Base-by-base conservation (phyloP, 345 rosid species). In the Gynandropsis gynandra region DNA sequence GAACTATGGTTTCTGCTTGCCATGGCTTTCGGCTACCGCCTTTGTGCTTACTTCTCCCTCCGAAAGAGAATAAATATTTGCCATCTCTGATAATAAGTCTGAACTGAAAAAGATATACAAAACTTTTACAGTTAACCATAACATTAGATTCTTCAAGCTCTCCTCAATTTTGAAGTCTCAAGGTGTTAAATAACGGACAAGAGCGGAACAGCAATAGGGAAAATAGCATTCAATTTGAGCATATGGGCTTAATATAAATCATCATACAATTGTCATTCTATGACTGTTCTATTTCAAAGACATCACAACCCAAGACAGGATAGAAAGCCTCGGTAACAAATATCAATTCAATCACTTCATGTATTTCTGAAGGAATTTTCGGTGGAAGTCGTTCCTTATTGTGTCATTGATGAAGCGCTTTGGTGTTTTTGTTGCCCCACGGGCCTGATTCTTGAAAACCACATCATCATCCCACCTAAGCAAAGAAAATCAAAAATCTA, bases 371-470 rank as follows among this genome's bases (percentile, higher is more conserved):
- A 92, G 78, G 71, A 87, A 92, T 67, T 85, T 92, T 47, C 90
- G 71, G 70, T 92, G 98, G 67, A 92, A 92, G 69, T 92, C 98
- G 54, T 64, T 92, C 61, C 98, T 79, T 32, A 87, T 85, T 16
- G 98, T 92, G 73, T 87, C 98, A 50, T 92, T 92, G 74, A 87
- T 87, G 81, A 92, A 87, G 71, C 97, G 97, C 78, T 92, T 92
- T 0, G 84, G 80, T 31, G 90, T 58, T 80, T 87, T 92, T 57
- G 77, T 76, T 76, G 87, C 98, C 16, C 97, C 98, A 21, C 98
- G 87, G 11, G 98, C 79, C 77, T 92, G 98, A 64, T 92, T 92
- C 83, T 87, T 92, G 76, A 92, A 87, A 5, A 87, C 95, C 56
- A 92, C 98, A 77, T 92, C 98, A 40, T 92, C 98, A 33, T 92